Conservation (phyloP, 345 rosid genomes). For the Citrus inodora region DNA sequence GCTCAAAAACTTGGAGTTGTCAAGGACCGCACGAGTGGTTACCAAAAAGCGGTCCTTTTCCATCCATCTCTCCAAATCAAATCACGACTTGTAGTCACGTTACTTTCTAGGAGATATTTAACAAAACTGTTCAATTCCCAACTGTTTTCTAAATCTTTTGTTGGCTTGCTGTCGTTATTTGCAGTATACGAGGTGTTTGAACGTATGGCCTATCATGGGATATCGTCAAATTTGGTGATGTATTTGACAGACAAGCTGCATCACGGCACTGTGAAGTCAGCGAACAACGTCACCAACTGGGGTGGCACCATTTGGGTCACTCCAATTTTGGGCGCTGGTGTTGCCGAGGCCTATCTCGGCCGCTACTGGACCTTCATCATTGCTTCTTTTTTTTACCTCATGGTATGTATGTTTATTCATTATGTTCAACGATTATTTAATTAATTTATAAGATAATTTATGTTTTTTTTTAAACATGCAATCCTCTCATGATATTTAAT, state of each 20-base stretch:
- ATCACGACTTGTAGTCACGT: neutral
- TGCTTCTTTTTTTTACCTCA: slow-evolving; percentile 49
- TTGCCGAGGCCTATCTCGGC: slow-evolving; percentile 86
- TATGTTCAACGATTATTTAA: too few species aligned
- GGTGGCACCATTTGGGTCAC: slow-evolving; percentile 83
- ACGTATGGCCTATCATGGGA: slow-evolving; percentile 85
- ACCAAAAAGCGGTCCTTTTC: neutral
- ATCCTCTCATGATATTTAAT: too few species aligned
- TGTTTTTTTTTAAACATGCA: too few species aligned
- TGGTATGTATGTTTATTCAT: slow-evolving; percentile 26
- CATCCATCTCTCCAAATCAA: neutral
- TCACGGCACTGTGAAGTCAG: slow-evolving; percentile 77
- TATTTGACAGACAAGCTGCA: slow-evolving; percentile 75
- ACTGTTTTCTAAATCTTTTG: neutral
- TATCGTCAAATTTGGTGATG: slow-evolving; percentile 68
- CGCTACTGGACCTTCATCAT: slow-evolving; percentile 75
- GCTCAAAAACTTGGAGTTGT: neutral
- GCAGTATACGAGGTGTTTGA: slow-evolving; percentile 89
- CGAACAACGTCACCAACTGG: slow-evolving; percentile 95
- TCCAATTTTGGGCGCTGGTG: slow-evolving; percentile 78
- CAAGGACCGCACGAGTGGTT: neutral
- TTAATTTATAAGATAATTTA: too few species aligned
- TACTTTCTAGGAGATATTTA: too few species aligned
- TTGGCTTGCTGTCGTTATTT: neutral
- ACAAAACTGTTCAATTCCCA: neutral